These are phyloP conservation scores for Kluyveromyces wickerhamii DNA, from an alignment of 805 yeast genomes.

Conservation along the genomic window DNA sequence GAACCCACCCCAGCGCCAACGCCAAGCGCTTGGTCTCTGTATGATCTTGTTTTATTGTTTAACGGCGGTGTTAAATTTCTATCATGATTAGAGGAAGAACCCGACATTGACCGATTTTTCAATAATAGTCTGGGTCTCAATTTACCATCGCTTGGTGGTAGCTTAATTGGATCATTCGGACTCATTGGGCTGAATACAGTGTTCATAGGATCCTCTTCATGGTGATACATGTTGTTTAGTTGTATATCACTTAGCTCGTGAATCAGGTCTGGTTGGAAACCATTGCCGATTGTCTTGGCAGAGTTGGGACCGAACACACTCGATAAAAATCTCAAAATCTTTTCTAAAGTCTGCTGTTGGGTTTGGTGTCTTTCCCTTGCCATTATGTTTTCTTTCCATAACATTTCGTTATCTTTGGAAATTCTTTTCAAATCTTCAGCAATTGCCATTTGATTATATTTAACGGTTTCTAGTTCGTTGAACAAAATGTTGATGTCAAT, in stretches of 20 bases:
- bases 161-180: conserved; percentile 1
- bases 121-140: conserved; percentile 14
- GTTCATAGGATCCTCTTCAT: conserved; percentile 2
- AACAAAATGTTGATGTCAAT: conserved; percentile 32
- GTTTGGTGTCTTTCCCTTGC: conserved; percentile 79
- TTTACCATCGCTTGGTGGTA: background rate
- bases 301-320: conserved; percentile 36
- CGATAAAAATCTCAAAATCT: conserved; percentile 80
- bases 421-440: conserved; percentile 79
- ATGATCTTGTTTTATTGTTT: no score
- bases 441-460: conserved; percentile 69
- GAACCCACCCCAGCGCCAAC: no score
- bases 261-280: conserved; percentile 8
- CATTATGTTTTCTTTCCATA: conserved; percentile 84
- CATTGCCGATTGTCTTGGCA: conserved; percentile 8
- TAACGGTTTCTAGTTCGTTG: conserved; percentile 66
- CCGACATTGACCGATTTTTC: conserved; percentile 20
- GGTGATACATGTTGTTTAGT: conserved; percentile 1
- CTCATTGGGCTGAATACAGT: conserved; percentile 1
- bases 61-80: background rate
- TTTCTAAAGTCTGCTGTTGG: conserved; percentile 83
- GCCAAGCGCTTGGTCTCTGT: no score
- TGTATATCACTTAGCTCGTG: conserved; percentile 9
- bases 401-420: conserved; percentile 75
- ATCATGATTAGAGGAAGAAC: conserved; percentile 3